These are phyloP conservation scores for Pythium scleroteichum DNA, from an alignment of 352 stramenopile genomes.

Conservation along the genomic window DNA sequence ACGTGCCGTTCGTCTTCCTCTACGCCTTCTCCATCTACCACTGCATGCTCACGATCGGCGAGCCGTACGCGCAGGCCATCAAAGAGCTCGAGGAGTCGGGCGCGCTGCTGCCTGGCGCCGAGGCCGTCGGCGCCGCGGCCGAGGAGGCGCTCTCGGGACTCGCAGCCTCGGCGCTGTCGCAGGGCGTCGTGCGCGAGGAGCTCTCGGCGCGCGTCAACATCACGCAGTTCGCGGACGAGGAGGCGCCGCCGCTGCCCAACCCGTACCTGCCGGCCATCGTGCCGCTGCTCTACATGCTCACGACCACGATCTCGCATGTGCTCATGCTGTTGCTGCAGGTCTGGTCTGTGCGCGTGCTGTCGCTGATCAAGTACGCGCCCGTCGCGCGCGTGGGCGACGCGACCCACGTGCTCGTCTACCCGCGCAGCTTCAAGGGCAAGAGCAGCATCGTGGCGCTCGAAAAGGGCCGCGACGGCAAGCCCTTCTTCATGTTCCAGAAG, in stretches of 20 bases:
- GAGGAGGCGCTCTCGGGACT: conserved; percentile 51
- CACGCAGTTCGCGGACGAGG: conserved; percentile 59
- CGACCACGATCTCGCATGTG: conserved; percentile 76
- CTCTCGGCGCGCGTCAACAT: conserved; percentile 49
- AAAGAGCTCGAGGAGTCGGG: conserved; percentile 66
- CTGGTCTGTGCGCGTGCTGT: conserved; percentile 80
- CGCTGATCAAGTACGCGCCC: conserved; percentile 85
- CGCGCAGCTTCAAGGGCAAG: conserved; percentile 86
- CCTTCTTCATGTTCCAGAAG: conserved; percentile 89
- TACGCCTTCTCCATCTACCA: conserved; percentile 49
- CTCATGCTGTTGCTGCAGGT: conserved; percentile 90
- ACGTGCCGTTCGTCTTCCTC: conserved; percentile 48
- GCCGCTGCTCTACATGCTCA: conserved; percentile 84
- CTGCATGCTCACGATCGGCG: conserved; percentile 43
- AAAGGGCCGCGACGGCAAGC: conserved; percentile 40
- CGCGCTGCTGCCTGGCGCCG: conserved; percentile 41
- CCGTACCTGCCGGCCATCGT: conserved; percentile 90
- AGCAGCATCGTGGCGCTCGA: conserved; percentile 81
- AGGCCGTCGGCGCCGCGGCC: conserved; percentile 29
- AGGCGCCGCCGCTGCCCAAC: conserved; percentile 81
- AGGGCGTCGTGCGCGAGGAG: conserved; percentile 65
- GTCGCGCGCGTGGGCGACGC: conserved; percentile 58
- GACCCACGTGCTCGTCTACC: conserved; percentile 81
- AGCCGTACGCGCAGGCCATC: conserved; percentile 66
- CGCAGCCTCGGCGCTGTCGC: conserved; percentile 66